Conservation (phyloP, 1,284 basidiomycete species). For the Tilletia walkeri region DNA sequence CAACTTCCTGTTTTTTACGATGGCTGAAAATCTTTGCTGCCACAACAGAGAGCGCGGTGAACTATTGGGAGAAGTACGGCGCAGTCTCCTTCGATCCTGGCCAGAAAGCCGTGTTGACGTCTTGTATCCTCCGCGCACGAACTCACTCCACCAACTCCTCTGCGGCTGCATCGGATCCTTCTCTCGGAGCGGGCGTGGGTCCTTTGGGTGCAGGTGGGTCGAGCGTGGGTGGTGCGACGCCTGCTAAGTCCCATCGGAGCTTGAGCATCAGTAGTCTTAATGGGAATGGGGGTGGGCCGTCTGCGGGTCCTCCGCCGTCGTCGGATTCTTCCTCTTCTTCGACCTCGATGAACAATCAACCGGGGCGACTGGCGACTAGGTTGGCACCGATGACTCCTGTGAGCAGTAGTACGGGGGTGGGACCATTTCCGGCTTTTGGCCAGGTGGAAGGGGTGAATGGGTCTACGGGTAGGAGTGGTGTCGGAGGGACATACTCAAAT, state of each 20-base stretch:
- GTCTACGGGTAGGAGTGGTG: not conserved
- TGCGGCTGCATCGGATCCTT: not conserved
- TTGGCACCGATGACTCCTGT: slow-evolving; percentile 13
- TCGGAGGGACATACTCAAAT: too few species aligned
- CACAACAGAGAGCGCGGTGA: slow-evolving; percentile 86
- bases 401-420: too few species aligned
- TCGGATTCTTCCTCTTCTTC: too few species aligned
- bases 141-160: not conserved
- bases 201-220: not conserved
- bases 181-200: not conserved
- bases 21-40: too few species aligned
- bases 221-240: slow-evolving; percentile 25
- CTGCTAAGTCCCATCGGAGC: not conserved
- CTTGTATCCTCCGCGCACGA: slow-evolving; percentile 69
- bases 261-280: slow-evolving; percentile 1
- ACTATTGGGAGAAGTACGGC: slow-evolving; percentile 76
- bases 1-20: too few species aligned
- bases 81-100: slow-evolving; percentile 69
- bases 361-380: not conserved
- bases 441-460: not conserved
- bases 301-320: not conserved
- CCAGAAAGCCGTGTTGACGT: slow-evolving; percentile 83
- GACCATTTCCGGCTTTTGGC: not conserved
- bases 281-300: not conserved
- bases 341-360: too few species aligned